Evolutionary conservation across 192 early-diverging fungal genomes (phyloP), one percentile per base, ranked within the genome.

Genomic region (Coemansia sp.): DNA sequence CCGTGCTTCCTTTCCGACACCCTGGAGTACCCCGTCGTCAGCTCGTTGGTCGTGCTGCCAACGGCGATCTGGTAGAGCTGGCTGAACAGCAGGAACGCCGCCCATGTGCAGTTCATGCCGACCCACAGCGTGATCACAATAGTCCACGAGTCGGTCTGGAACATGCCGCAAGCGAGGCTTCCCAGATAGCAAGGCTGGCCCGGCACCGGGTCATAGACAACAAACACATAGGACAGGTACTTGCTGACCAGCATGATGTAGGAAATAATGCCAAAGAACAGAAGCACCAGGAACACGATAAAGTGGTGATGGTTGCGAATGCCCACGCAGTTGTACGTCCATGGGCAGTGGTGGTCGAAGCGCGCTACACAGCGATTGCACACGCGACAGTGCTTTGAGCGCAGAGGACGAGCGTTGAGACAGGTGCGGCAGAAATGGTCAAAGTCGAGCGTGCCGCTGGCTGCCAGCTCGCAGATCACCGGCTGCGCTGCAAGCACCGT

Each of bases 341-440:
- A 98, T 19, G 95, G 97, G 59, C 97, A 97, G 65, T 97, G 94
- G 65, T 97, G 93, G 68, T 97, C 95, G 81, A 97, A 97, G 36
- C 85, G 85, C 22, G 93, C 88, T 2, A 98, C 94, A 72, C 97
- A 98, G 55, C 92, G 85, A 71, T 95, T 85, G 65, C 95, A 97
- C 52, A 90, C 81, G 64, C 88, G 89, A 74, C 97, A 98, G 67
- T 98, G 97, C 74, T 97, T 97, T 13, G 91, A 93, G 14, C 97
- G 79, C 55, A 98, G 53, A 3, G 97, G 97, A 34, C 91, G 90
- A 23, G 79, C 82, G 54, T 86, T 87, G 57, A 90, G 73, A 65
- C 96, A 98, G 3, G 89, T 90, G 9, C 86, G 82, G 78, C 96
- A 98, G 55, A 92, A 95, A 60, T 91, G 85, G 14, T 92, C 81